A percentile compares a stretch with the other conserved stretches of the same genome.
These are phyloP conservation scores for Fusarium burgessii DNA, from an alignment of 2,329 filamentous ascomycete species.

Conservation along the genomic window DNA sequence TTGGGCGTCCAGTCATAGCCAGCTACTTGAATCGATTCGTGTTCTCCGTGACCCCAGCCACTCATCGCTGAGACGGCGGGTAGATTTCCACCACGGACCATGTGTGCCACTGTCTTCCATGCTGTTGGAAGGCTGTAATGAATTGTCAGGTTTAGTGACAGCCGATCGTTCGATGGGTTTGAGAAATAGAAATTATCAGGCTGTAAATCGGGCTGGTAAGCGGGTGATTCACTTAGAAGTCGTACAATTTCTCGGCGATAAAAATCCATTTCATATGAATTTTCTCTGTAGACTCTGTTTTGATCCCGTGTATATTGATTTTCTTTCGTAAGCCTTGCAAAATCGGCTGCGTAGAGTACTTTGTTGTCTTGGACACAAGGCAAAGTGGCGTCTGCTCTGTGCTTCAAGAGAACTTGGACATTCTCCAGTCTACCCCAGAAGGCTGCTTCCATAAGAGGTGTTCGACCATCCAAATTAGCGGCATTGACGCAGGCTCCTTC, in stretches of 20 bases:
- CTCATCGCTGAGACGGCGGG: not conserved
- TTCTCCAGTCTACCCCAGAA: not conserved
- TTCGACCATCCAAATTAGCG: not conserved
- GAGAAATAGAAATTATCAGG: no score
- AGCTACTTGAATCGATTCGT: not conserved
- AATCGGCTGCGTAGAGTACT: not conserved
- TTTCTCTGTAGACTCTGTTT: no score
- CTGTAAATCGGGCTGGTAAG: no score
- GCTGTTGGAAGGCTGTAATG: not conserved
- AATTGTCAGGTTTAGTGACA: not conserved
- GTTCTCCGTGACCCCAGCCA: not conserved
- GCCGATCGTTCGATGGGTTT: no score
- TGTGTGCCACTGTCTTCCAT: not conserved
- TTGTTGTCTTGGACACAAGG: not conserved
- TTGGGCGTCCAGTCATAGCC: not conserved
- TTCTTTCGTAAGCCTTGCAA: not conserved
- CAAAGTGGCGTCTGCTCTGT: not conserved
- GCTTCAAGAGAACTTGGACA: not conserved
- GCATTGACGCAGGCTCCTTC: not conserved
- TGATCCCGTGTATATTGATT: not conserved
- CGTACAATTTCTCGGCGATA: no score
- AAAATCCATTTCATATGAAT: no score
- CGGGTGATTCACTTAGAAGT: no score
- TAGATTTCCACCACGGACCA: not conserved
- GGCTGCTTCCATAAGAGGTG: not conserved